Evolutionary conservation across 2,329 filamentous ascomycete species (phyloP), one percentile per base, ranked within the genome.

Genomic region (Aspergillus costaricaensis): DNA sequence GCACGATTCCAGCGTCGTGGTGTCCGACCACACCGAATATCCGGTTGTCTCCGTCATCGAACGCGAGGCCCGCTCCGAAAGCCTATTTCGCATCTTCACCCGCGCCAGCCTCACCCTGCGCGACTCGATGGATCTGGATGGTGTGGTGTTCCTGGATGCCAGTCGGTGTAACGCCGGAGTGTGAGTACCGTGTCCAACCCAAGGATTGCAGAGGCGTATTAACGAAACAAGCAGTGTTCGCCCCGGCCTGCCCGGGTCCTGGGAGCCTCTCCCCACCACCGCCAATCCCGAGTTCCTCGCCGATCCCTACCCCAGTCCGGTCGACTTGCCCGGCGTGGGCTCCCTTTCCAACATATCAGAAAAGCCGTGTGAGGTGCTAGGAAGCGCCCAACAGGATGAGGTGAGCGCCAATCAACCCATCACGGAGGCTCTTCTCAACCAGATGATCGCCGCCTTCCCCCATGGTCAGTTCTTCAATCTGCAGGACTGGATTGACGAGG

Each of bases 81-180:
- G 66, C 1, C 64, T 71, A 17, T 39, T 56, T 2, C 61, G 66
- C 9, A 70, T 82, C 2, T 81, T 82, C 32, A 70, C 76, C 0
- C 77, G 77, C 19, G 81, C 80, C 5, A 78, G 80, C 38, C 70
- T 72, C 6, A 74, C 81, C 1, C 72, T 83, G 15, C 71, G 76
- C 3, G 71, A 79, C 27, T 76, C 79, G 0, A 69, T 82, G 49
- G 75, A 80, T 49, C 67, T 79, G 0, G 76, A 78, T 21, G 79
- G 79, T 4, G 66, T 69, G 2, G 67, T 72, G 0, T 75, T 76
- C n/a, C 65, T 78, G 3, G 61, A 68, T 63, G 63, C 68, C 5
- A 25, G 65, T 27, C 68, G 59, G 12, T 68, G 62, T 43, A 67
- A 69, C 38, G 61, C 65, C 14, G 67, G 66, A 58, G 65, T 71